phyloP scores from a whole-genome alignment of 306 rosid species.

The Cucumis hystrix region DNA sequence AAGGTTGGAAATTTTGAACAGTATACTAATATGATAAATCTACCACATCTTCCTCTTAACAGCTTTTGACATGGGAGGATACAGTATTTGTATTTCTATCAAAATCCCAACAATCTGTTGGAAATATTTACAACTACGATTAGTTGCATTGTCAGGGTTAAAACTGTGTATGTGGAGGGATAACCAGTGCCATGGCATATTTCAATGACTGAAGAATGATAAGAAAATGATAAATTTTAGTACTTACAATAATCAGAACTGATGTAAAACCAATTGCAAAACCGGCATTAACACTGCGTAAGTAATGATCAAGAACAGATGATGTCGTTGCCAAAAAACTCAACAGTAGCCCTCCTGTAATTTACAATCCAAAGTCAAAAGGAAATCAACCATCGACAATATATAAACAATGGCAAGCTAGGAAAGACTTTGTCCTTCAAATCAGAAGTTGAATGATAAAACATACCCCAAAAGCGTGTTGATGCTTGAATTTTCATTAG shows the following conservation, averaged over 20 bases:
- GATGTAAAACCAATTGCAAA: constrained; percentile 95
- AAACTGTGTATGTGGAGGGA: background rate
- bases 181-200: background rate
- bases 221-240: constrained; percentile 1
- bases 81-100: background rate
- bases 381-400: constrained; percentile 5
- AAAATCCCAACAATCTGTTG: background rate
- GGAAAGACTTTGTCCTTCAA: constrained; percentile 1
- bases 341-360: constrained; percentile 74
- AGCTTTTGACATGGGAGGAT: background rate
- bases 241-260: constrained; percentile 79
- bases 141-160: background rate
- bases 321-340: constrained; percentile 87
- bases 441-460: constrained; percentile 9
- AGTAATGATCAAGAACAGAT: constrained; percentile 77
- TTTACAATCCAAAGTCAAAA: constrained; percentile 9
- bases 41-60: background rate
- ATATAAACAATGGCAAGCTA: background rate
- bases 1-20: background rate
- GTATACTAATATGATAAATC: background rate
- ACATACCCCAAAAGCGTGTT: constrained; percentile 91
- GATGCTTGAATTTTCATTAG: constrained; percentile 95
- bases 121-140: background rate
- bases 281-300: constrained; percentile 75
- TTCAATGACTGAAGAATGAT: background rate